Evolutionary conservation across 495 filamentous ascomycete genomes (phyloP).

Genomic region (Aspergillus leporis): DNA sequence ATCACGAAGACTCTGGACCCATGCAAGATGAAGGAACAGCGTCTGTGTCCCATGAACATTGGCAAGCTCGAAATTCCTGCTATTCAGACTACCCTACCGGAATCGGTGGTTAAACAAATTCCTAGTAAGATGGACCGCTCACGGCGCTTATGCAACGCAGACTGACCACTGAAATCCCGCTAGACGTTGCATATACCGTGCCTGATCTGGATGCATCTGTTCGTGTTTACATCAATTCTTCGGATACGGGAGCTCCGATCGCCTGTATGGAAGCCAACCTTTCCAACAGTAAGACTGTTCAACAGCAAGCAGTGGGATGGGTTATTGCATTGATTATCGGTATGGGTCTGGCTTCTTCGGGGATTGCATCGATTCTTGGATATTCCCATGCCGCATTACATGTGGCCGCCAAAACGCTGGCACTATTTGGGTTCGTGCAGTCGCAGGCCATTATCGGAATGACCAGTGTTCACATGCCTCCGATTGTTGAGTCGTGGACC

Average conservation of each 20-base stretch:
- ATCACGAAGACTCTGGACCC: constrained; percentile 65
- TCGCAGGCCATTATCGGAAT: constrained; percentile 91
- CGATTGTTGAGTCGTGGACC: constrained; percentile 89
- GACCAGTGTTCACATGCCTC: constrained; percentile 76
- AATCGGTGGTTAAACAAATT: constrained; percentile 59
- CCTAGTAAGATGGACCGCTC: constrained; percentile 54
- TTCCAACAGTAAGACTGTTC: constrained; percentile 89
- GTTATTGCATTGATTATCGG: constrained; percentile 80
- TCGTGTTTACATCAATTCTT: constrained; percentile 71
- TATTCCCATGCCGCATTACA: constrained; percentile 96
- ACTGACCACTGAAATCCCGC: not conserved
- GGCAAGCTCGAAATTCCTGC: constrained; percentile 59
- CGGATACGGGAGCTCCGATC: constrained; percentile 58
- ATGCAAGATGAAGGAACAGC: constrained; percentile 60
- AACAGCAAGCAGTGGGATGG: constrained; percentile 87
- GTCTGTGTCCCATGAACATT: constrained; percentile 84
- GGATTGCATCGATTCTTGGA: constrained; percentile 74
- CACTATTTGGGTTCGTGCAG: constrained; percentile 93
- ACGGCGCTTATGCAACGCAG: not conserved
- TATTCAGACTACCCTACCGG: constrained; percentile 62
- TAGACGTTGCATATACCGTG: constrained; percentile 79
- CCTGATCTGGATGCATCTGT: constrained; percentile 91
- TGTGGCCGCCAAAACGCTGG: constrained; percentile 85
- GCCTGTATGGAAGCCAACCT: constrained; percentile 87
- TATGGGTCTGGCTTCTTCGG: constrained; percentile 75